Percentiles rank a stretch among this genome's conserved stretches.
Conservation (phyloP, 257 asterid species). For the Penstemon barbatus region DNA sequence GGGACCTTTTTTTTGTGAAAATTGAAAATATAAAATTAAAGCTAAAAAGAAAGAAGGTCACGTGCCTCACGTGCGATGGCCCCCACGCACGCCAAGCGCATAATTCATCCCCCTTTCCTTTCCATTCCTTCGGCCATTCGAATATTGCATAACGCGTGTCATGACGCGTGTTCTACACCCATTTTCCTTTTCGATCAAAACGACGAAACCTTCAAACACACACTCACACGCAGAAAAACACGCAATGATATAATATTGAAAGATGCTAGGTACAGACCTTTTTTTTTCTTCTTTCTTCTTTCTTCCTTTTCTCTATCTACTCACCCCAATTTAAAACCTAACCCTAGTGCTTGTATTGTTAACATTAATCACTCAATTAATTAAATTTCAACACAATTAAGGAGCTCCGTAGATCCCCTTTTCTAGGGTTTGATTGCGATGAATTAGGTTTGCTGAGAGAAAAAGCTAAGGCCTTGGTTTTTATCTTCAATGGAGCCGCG, state of each 20-base stretch:
- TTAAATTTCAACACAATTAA: slow-evolving; percentile 26
- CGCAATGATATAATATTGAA: not conserved
- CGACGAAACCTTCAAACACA: slow-evolving; percentile 2
- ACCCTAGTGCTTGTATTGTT: slow-evolving; percentile 37
- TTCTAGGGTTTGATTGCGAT: slow-evolving; percentile 34
- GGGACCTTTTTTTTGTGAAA: too few species aligned
- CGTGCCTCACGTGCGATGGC: slow-evolving; percentile 33
- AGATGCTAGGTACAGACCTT: too few species aligned
- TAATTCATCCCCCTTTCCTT: slow-evolving; percentile 4
- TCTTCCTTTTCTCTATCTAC: too few species aligned
- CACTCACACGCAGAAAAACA: not conserved
- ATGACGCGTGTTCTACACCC: slow-evolving; percentile 30
- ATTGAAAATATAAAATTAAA: too few species aligned
- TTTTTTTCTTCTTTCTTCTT: too few species aligned
- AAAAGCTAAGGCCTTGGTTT: slow-evolving; percentile 24
- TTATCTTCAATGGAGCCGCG: slow-evolving; percentile 57
- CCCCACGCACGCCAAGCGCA: slow-evolving; percentile 25
- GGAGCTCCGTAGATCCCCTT: slow-evolving; percentile 12
- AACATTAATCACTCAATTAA: slow-evolving; percentile 23
- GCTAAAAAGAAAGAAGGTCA: slow-evolving; percentile 19
- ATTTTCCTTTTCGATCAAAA: not conserved
- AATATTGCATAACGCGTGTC: not conserved
- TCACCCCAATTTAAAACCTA: slow-evolving; percentile 21
- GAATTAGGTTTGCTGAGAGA: slow-evolving; percentile 32
- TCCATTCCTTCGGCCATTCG: slow-evolving; percentile 30